Base-by-base conservation (phyloP, 495 filamentous ascomycete species). In the Acidiella bohemica region DNA sequence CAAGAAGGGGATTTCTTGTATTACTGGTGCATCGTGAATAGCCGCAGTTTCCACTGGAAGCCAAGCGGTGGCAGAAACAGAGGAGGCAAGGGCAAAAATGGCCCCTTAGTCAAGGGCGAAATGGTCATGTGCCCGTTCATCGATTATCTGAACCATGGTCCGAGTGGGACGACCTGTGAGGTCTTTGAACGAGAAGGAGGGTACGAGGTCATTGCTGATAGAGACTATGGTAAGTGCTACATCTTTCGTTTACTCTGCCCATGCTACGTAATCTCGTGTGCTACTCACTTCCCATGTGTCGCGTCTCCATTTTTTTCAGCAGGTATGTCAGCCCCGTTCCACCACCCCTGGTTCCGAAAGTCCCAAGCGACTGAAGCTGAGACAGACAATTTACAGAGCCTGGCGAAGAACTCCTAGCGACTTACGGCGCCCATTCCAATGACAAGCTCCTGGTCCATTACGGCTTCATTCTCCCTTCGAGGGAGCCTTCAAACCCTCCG, bases 81-180 rank as follows among this genome's bases (percentile, higher is more conserved):
- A n/a, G n/a, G n/a, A n/a, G n/a, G 25, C 7, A 33, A 58, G 1
- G 51, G 39, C 9, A 48, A 47, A n/a, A 79, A 82, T 51, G 80
- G 90, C 57, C n/a, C n/a, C n/a, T n/a, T n/a, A n/a, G n/a, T n/a
- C n/a, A n/a, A n/a, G n/a, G n/a, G n/a, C n/a, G 71, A 74, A 34
- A 81, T 92, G 75, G 80, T 75, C 0, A 59, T 94, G 46, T 72
- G 81, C 58, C 86, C 86, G 1, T 84, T 92, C 44, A 75, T 84
- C 2, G 86, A 94, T 61, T 78, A 86, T 42, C 84, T 93, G 60
- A 93, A 94, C 55, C 86, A 90, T 56, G 43, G 30, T n/a, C 43
- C 47, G 1, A 33, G 35, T 18, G 43, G 38, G 1, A 42, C 14
- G 11, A 8, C 74, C 67, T 86, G 82, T 44, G 64, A 70, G 36